Base-by-base conservation (phyloP, 2,329 filamentous ascomycete species). In the Alternaria dauci region DNA sequence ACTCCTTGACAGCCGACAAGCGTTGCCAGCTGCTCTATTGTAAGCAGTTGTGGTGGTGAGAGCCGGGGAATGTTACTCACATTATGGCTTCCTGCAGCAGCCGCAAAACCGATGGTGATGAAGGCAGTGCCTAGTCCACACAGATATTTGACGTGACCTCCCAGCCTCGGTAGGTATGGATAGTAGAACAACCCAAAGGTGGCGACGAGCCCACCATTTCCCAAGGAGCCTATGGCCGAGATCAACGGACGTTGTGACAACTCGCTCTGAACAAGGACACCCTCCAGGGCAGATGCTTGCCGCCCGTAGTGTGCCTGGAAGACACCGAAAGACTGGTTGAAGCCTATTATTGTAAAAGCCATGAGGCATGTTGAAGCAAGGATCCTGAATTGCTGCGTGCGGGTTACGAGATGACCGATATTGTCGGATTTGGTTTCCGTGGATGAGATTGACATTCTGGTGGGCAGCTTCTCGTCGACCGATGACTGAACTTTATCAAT, bases 1-100 rank as follows among this genome's bases (percentile, higher is more conserved):
- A 83, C 65, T 1, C 81, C 81, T 67, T 84, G 81, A 2, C 80
- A 81, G 4, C 81, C 68, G 16, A 83, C 62, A 4, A 83, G 75
- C 12, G 82, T 80, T 78, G 78, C 80, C 8, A 70, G 20, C 69
- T 70, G 46, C 14, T 8, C 6, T 6, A 3, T 11, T n/a, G 42
- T 66, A 20, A 68, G 65, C 32, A 28, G 32, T 26, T 47, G 18
- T 14, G 28, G 1, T n/a, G 5, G 36, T 18, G 32, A 20, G 32
- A 30, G 18, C 12, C n/a, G 23, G 5, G 20, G 20, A 18, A 12
- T 4, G 7, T 12, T 38, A 48, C 68, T 61, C 58, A 72, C 68
- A 57, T 58, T 62, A 12, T 56, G 65, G 48, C 68, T 64, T 16
- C 52, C 36, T 34, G 64, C 55, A 20, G 69, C 69, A 18, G 48